phyloP scores from a whole-genome alignment of 2,329 filamentous ascomycete genomes.

The Alternaria sp. region DNA sequence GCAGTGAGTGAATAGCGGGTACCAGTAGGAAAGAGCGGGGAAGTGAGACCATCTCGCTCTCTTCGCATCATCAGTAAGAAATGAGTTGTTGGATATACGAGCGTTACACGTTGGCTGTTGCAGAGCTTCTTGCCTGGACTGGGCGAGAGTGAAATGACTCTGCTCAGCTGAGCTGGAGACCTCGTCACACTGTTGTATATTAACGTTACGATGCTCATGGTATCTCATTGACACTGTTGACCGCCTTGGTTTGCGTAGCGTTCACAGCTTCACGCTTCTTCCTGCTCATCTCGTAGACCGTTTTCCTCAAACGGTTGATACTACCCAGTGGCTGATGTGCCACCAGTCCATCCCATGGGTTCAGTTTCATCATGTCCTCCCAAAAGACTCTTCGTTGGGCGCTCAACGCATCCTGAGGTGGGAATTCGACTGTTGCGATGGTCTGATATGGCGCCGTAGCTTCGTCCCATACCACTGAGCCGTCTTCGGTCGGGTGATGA shows the following conservation, averaged over 20 bases:
- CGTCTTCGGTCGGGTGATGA: conserved; percentile 41
- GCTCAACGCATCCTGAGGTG: conserved; percentile 32
- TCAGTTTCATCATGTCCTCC: conserved; percentile 40
- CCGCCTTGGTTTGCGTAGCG: conserved; percentile 12
- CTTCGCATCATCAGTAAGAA: not conserved
- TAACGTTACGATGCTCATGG: conserved; percentile 5
- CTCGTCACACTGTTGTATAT: not conserved
- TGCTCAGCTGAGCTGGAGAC: not conserved
- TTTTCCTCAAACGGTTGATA: conserved; percentile 37
- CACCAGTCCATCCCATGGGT: conserved; percentile 33
- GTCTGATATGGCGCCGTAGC: conserved; percentile 39
- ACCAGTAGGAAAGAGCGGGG: not conserved
- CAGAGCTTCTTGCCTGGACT: not conserved
- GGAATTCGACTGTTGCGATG: conserved; percentile 33
- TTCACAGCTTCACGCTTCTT: conserved; percentile 32
- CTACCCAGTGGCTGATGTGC: conserved; percentile 36
- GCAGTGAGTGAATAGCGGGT: not conserved
- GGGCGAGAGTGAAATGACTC: not conserved
- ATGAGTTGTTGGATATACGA: not conserved
- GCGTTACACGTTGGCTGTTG: not conserved
- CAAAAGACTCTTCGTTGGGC: conserved; percentile 33
- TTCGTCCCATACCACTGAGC: conserved; percentile 40
- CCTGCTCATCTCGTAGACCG: conserved; percentile 34
- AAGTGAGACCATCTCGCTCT: not conserved
- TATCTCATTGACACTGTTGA: conserved; percentile 30